Conservation (phyloP, 2,329 filamentous ascomycete species). For the Xylaria sp. region DNA sequence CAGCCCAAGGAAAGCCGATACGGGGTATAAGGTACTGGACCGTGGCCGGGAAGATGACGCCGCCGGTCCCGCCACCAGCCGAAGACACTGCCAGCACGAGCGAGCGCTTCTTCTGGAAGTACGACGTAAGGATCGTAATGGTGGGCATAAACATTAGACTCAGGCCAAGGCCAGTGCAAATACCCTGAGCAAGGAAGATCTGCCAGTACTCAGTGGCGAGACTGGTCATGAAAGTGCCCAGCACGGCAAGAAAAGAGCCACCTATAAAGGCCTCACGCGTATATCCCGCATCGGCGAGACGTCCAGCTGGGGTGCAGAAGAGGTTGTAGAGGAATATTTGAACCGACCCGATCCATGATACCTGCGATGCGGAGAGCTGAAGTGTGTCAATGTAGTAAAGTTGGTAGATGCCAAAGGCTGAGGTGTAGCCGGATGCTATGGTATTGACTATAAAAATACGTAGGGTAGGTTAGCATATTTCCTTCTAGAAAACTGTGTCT, state of each 20-base stretch:
- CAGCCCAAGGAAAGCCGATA: conserved; percentile 68
- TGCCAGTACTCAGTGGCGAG: conserved; percentile 44
- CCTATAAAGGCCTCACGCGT: conserved; percentile 34
- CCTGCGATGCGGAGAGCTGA: conserved; percentile 38
- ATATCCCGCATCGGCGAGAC: conserved; percentile 39
- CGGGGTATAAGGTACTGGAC: conserved; percentile 60
- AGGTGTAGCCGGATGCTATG: conserved; percentile 54
- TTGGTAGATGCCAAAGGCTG: conserved; percentile 54
- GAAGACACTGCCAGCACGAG: conserved; percentile 63
- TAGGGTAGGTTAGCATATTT: conserved; percentile 26
- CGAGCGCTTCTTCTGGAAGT: conserved; percentile 59
- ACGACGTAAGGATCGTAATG: conserved; percentile 56
- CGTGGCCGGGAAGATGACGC: conserved; percentile 64
- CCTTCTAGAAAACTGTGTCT: neutral
- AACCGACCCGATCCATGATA: conserved; percentile 50
- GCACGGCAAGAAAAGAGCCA: conserved; percentile 42
- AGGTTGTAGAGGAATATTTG: conserved; percentile 42
- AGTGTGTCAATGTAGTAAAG: conserved; percentile 45
- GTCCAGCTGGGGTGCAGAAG: conserved; percentile 37
- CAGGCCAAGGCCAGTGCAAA: conserved; percentile 55
- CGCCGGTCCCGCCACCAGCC: conserved; percentile 63
- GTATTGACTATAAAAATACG: conserved; percentile 40
- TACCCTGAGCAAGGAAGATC: conserved; percentile 49
- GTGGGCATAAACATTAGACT: conserved; percentile 59
- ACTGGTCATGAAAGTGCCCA: conserved; percentile 44